A percentile compares a stretch with the other conserved stretches of the same genome.
phyloP scores from a whole-genome alignment of 306 rosid genomes.

The Dryas octopetala region DNA sequence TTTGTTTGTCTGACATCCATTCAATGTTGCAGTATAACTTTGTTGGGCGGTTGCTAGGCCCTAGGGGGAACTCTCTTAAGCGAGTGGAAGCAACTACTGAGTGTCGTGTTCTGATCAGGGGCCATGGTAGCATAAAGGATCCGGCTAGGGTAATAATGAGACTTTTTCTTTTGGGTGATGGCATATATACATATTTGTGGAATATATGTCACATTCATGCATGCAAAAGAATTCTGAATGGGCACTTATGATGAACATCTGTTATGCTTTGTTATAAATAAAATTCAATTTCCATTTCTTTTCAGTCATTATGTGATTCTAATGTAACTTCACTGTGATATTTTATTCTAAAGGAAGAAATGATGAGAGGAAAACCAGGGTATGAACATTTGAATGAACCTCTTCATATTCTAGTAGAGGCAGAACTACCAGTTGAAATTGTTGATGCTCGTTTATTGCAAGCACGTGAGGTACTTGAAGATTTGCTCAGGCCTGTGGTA shows the following conservation, averaged over 20 bases:
- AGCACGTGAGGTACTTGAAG: conserved; percentile 75
- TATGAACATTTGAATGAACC: conserved; percentile 92
- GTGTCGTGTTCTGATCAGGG: conserved; percentile 97
- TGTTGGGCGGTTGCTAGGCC: conserved; percentile 98
- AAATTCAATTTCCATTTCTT: not conserved
- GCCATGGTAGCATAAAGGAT: conserved; percentile 98
- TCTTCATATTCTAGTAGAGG: conserved; percentile 90
- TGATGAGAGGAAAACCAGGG: conserved; percentile 94
- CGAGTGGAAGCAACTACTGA: conserved; percentile 94
- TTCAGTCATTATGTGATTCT: not conserved
- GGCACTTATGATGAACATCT: not conserved
- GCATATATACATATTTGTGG: not conserved
- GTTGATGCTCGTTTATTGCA: conserved; percentile 79
- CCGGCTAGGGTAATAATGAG: conserved; percentile 66
- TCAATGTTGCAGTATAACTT: conserved; percentile 72
- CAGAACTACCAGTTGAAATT: conserved; percentile 85
- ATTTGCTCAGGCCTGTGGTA: conserved; percentile 85
- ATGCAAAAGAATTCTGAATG: not conserved
- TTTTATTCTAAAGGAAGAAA: conserved; percentile 63
- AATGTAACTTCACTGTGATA: conserved; percentile 5
- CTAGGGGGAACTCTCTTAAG: conserved; percentile 97
- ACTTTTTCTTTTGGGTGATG: not conserved
- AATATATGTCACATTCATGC: not conserved
- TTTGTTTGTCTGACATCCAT: conserved; percentile 33
- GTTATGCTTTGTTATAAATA: not conserved